Conservation (phyloP, 177 flowering plant species). For the Vitis hybrid region DNA sequence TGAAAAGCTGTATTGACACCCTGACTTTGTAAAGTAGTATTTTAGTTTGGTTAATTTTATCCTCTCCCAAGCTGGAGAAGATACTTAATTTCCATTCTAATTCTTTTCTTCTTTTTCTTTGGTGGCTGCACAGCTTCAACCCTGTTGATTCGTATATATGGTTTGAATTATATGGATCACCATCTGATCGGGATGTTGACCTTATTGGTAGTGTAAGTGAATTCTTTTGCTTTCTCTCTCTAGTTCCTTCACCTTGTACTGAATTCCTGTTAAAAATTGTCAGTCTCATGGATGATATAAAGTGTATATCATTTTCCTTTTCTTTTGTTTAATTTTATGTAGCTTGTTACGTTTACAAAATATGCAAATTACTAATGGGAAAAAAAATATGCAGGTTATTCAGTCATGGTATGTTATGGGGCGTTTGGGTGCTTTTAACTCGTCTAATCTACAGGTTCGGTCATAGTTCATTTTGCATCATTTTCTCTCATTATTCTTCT, state of each 20-base stretch:
- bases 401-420: constrained; percentile 99
- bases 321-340: background rate
- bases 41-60: background rate
- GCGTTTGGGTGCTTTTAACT: constrained; percentile 86
- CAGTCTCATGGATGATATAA: background rate
- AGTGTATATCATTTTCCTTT: background rate
- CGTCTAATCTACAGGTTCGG: constrained; percentile 81
- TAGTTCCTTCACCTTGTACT: background rate
- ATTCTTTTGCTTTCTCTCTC: constrained; percentile 1
- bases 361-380: background rate
- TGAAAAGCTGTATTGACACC: background rate
- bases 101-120: background rate
- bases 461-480: background rate
- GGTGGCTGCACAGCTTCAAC: constrained; percentile 62
- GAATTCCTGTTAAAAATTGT: background rate
- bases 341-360: background rate
- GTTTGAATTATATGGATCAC: constrained; percentile 89
- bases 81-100: background rate
- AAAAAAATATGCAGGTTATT: constrained; percentile 62
- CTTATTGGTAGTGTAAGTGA: constrained; percentile 83
- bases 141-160: constrained; percentile 81
- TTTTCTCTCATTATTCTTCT: background rate
- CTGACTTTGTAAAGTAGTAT: background rate
- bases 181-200: constrained; percentile 87
- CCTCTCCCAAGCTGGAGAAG: background rate